phyloP scores from a whole-genome alignment of 192 early-diverging fungal genomes.

The Oehlia diaphana region DNA sequence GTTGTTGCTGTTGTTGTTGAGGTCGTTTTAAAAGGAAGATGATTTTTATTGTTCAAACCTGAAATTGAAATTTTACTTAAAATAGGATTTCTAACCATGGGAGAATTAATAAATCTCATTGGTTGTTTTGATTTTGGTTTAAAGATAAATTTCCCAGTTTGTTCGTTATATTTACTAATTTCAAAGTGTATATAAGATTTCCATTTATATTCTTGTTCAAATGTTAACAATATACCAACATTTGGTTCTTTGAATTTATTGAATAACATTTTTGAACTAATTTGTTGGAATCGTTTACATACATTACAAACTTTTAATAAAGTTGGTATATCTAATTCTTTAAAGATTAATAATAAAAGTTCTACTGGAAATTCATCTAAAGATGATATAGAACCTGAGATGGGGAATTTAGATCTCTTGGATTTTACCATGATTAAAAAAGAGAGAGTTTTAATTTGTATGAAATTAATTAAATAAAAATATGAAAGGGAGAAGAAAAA shows the following conservation, averaged over 20 bases:
- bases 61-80: neutral
- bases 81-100: neutral
- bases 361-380: neutral
- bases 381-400: neutral
- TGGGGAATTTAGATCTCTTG: neutral
- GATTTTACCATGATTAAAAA: neutral
- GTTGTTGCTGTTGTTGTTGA: no score
- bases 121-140: neutral
- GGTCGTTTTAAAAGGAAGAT: no score
- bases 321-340: neutral
- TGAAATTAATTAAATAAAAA: no score
- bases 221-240: neutral
- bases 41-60: neutral
- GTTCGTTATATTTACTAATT: neutral
- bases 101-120: constrained; percentile 2
- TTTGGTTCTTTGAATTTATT: constrained; percentile 10
- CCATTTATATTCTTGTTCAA: constrained; percentile 21
- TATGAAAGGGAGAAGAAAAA: no score
- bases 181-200: neutral
- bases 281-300: neutral
- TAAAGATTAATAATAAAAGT: constrained; percentile 12
- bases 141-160: constrained; percentile 1
- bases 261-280: neutral
- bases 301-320: constrained; percentile 4
- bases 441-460: no score